phyloP scores from a whole-genome alignment of 1,284 basidiomycete genomes.

The Ganoderma lingzhi region DNA sequence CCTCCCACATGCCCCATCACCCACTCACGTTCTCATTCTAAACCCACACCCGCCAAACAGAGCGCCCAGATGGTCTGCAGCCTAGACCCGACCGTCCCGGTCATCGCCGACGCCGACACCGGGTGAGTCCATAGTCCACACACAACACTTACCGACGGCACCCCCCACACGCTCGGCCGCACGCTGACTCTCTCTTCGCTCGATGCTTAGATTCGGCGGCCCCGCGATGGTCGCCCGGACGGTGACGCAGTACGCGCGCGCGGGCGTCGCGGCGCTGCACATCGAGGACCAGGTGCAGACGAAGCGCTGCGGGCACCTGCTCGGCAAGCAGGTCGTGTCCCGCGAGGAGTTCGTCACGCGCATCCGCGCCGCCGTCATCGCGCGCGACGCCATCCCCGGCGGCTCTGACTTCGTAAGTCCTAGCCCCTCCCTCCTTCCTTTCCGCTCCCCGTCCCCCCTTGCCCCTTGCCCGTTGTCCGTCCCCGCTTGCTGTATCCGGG shows the following conservation, averaged over 20 bases:
- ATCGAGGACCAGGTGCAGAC: slow-evolving; percentile 88
- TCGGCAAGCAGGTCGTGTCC: slow-evolving; percentile 84
- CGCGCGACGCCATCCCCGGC: slow-evolving; percentile 74
- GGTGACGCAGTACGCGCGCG: slow-evolving; percentile 72
- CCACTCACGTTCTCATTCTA: not conserved
- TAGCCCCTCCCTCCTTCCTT: not conserved
- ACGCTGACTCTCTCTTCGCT: not conserved
- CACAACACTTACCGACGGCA: not conserved
- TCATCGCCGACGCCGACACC: slow-evolving; percentile 86
- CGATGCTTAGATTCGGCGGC: slow-evolving; percentile 67
- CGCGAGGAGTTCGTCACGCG: slow-evolving; percentile 79
- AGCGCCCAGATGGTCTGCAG: slow-evolving; percentile 72
- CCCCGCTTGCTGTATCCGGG: too few species aligned
- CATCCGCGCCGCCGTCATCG: slow-evolving; percentile 80
- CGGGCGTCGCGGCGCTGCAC: slow-evolving; percentile 80
- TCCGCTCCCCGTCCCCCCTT: not conserved
- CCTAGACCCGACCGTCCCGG: slow-evolving; percentile 67
- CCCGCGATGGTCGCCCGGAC: slow-evolving; percentile 82
- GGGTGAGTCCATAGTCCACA: slow-evolving; percentile 49
- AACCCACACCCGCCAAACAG: slow-evolving; percentile 29
- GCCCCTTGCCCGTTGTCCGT: not conserved
- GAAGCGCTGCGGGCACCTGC: slow-evolving; percentile 83
- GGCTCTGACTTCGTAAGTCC: slow-evolving; percentile 66
- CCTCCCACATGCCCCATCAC: not conserved
- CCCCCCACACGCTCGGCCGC: slow-evolving; percentile 4